Base-by-base conservation (phyloP, 2,329 filamentous ascomycete species). In the Ophiosphaerella herpotricha region DNA sequence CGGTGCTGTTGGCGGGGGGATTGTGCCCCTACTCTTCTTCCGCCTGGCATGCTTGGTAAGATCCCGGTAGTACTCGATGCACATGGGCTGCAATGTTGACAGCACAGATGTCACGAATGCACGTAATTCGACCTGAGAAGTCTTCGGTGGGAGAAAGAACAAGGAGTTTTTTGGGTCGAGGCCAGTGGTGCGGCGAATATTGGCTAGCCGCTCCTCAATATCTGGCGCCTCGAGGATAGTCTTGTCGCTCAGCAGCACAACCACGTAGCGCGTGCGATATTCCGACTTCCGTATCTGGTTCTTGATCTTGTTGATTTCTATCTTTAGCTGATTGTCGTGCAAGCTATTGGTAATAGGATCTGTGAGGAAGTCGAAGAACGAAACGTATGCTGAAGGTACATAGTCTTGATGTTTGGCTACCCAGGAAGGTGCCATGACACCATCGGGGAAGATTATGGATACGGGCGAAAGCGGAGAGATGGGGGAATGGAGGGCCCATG, bases 61-160 rank as follows among this genome's bases (percentile, higher is more conserved):
- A 63, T 99, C 93, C 39, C 92, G 83, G 71, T 97, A 97, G 73
- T 97, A 96, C 63, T 99, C 94, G 39, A 93, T 78, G 16, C 90
- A 85, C 16, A 86, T 79, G 1, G 86, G 84, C 52, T 93, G 91
- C 38, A 97, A 73, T 1, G 87, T 82, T 2, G 84, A 78, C 39
- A 97, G 78, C 35, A 96, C 83, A 43, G 83, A 88, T 46, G 87
- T 85, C 0, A 88, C 85, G 57, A 93, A 91, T 7, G 85, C 84
- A 52, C 85, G 82, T 18, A 95, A 75, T 66, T 96, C 91, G 1
- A 83, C 80, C 2, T 81, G 77, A 4, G 90, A 88, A 7, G 87
- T 85, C 60, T 87, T 85, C 0, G 89, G 85, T 1, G 91, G 88
- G 12, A 96, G 80, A 63, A 94, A 90, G 71, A 96, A 96, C 26